phyloP scores from a whole-genome alignment of 208 protist genomes.

The Acanthamoeba sp. region DNA sequence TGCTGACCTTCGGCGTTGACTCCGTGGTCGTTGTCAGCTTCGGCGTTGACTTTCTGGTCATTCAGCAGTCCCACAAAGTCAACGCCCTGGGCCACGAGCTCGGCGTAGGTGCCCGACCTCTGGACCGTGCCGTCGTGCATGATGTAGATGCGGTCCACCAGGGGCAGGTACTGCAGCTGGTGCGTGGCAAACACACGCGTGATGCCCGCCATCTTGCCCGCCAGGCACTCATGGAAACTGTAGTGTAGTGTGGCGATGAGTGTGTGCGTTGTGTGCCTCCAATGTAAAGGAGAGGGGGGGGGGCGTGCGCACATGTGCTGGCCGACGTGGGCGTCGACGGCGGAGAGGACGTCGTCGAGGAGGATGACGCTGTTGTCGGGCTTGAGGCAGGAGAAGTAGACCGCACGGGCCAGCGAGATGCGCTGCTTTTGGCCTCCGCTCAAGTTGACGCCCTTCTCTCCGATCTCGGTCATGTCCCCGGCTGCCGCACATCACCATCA shows the following conservation, averaged over 20 bases:
- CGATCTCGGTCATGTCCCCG: constrained; percentile 82
- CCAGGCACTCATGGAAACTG: constrained; percentile 76
- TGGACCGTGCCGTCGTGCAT: constrained; percentile 20
- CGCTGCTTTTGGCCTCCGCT: constrained; percentile 91
- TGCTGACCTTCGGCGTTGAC: no score
- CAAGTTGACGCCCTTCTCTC: constrained; percentile 90
- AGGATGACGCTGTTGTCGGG: constrained; percentile 87
- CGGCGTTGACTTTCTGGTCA: not conserved
- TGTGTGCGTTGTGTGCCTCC: not conserved
- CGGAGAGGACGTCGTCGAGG: constrained; percentile 88
- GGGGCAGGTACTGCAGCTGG: constrained; percentile 92
- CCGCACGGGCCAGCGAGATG: constrained; percentile 83
- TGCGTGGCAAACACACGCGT: constrained; percentile 95
- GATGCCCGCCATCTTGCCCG: constrained; percentile 86
- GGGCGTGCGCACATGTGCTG: constrained; percentile 86
- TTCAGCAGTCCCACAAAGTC: constrained; percentile 61
- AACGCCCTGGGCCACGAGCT: constrained; percentile 44
- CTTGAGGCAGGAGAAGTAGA: constrained; percentile 87
- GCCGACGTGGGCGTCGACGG: constrained; percentile 89
- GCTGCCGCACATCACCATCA: constrained; percentile 72
- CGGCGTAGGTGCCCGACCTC: not conserved
- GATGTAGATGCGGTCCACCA: constrained; percentile 87
- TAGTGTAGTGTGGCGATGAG: constrained; percentile 25
- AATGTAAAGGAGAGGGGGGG: no score
- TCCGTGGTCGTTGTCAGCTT: not conserved